Percentiles rank a stretch among this genome's conserved stretches.
phyloP scores from a whole-genome alignment of 1,139 yeast genomes.

The Diutina catenulata region DNA sequence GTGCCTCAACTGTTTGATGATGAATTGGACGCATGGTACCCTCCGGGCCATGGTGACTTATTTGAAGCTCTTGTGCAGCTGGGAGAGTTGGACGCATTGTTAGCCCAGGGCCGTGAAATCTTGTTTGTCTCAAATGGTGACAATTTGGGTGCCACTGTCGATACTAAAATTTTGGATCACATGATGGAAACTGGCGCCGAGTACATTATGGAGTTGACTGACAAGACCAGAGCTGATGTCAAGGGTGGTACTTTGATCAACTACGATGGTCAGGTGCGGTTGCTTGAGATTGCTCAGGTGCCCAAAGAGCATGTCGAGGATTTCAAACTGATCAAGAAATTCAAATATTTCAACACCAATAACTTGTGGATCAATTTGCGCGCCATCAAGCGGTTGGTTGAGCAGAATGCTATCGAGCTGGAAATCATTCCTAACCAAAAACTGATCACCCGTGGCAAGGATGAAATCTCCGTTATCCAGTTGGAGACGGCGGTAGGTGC shows the following conservation, averaged over 20 bases:
- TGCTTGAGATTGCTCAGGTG: conserved; percentile 96
- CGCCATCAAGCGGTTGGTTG: conserved; percentile 88
- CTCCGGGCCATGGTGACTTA: conserved; percentile 98
- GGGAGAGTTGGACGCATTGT: conserved; percentile 83
- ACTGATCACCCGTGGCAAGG: conserved; percentile 64
- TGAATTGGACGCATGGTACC: conserved; percentile 83
- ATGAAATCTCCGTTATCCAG: conserved; percentile 79
- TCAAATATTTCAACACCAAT: conserved; percentile 95
- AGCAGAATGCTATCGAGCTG: conserved; percentile 68
- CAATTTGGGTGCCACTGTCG: conserved; percentile 97
- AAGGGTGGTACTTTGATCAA: conserved; percentile 98
- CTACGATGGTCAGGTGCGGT: conserved; percentile 89
- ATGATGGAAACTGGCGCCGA: conserved; percentile 88
- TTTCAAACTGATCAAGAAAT: conserved; percentile 93
- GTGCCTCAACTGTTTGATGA: conserved; percentile 76
- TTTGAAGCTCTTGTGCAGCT: conserved; percentile 83
- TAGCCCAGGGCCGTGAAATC: conserved; percentile 90
- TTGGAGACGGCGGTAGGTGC: conserved; percentile 99
- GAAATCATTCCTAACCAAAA: conserved; percentile 95
- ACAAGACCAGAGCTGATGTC: conserved; percentile 97
- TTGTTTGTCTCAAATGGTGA: conserved; percentile 96
- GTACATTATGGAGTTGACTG: conserved; percentile 96
- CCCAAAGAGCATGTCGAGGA: conserved; percentile 98
- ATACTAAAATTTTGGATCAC: conserved; percentile 79
- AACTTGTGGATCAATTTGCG: conserved; percentile 94